phyloP scores from a whole-genome alignment of 805 yeast species.

The Candida sanyiensis region DNA sequence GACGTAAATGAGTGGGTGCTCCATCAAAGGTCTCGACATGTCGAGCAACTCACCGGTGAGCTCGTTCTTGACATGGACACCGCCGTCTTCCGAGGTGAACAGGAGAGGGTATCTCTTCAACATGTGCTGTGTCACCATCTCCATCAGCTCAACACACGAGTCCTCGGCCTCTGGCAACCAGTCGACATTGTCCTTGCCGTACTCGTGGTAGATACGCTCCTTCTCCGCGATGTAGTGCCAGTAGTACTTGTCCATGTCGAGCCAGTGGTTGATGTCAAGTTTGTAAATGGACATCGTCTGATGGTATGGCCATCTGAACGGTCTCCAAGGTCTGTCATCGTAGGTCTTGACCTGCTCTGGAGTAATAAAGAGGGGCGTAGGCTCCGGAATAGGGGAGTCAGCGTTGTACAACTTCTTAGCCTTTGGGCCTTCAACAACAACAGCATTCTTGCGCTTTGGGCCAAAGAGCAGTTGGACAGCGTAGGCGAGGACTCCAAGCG shows the following conservation, averaged over 20 bases:
- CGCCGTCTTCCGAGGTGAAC: conserved; percentile 45
- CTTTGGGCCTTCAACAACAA: conserved; percentile 2
- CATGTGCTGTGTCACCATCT: conserved; percentile 55
- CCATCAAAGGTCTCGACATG: conserved; percentile 52
- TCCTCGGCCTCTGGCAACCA: conserved; percentile 62
- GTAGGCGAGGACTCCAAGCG: conserved; percentile 5
- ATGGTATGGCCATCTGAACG: conserved; percentile 75
- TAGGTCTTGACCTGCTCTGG: conserved; percentile 61
- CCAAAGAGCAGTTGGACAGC: conserved; percentile 7
- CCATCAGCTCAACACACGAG: conserved; percentile 59
- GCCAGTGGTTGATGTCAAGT: conserved; percentile 70
- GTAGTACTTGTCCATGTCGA: conserved; percentile 75
- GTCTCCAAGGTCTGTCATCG: conserved; percentile 78
- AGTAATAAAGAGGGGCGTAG: conserved; percentile 56
- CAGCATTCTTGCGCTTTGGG: conserved; percentile 7
- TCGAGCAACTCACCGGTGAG: conserved; percentile 58
- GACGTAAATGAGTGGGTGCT: conserved; percentile 57
- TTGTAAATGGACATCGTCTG: conserved; percentile 73
- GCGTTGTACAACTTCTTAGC: conserved; percentile 11
- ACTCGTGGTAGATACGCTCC: conserved; percentile 47
- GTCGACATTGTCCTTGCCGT: conserved; percentile 57
- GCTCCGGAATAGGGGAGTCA: conserved; percentile 23
- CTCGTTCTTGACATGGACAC: conserved; percentile 51
- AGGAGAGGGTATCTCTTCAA: conserved; percentile 55
- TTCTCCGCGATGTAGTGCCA: conserved; percentile 61